These are phyloP conservation scores for Cystobasidium tubakii DNA, from an alignment of 768 basidiomycete genomes.

Conservation along the genomic window DNA sequence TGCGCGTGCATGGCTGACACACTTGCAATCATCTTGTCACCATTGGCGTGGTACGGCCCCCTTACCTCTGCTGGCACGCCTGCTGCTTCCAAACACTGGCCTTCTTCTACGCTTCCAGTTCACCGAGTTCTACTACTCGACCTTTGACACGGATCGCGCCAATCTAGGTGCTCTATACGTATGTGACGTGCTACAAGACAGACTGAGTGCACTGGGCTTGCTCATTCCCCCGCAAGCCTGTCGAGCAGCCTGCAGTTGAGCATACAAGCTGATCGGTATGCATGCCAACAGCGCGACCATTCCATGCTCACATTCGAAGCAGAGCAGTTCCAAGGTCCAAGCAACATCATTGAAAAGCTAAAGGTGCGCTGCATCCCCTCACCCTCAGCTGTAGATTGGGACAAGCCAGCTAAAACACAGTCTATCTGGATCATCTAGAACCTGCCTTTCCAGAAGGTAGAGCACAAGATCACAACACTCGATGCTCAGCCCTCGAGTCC, in stretches of 20 bases:
- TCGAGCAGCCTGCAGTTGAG: slow-evolving; percentile 22
- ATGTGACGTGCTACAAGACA: no score
- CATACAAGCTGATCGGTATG: slow-evolving; percentile 9
- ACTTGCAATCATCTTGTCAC: no score
- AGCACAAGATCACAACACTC: slow-evolving; percentile 71
- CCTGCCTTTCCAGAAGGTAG: slow-evolving; percentile 74
- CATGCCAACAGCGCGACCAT: slow-evolving; percentile 57
- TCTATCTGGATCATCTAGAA: no score
- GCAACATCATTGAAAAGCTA: slow-evolving; percentile 66
- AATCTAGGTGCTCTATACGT: slow-evolving; percentile 69
- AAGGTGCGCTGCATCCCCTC: slow-evolving; percentile 55
- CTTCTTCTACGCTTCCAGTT: slow-evolving; percentile 51
- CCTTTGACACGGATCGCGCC: slow-evolving; percentile 64
- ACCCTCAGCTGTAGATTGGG: no score
- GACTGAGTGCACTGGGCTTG: no score
- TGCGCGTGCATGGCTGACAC: background rate
- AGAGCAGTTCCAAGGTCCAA: slow-evolving; percentile 56
- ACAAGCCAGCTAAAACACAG: no score
- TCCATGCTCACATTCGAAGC: slow-evolving; percentile 88
- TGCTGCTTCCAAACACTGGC: background rate
- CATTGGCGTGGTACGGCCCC: no score
- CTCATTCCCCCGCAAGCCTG: no score
- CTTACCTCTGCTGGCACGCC: background rate
- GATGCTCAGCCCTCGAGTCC: slow-evolving; percentile 80
- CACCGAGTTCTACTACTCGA: slow-evolving; percentile 71